These are phyloP conservation scores for Falciphora oryzae DNA, from an alignment of 2,329 filamentous ascomycete genomes.

Conservation along the genomic window DNA sequence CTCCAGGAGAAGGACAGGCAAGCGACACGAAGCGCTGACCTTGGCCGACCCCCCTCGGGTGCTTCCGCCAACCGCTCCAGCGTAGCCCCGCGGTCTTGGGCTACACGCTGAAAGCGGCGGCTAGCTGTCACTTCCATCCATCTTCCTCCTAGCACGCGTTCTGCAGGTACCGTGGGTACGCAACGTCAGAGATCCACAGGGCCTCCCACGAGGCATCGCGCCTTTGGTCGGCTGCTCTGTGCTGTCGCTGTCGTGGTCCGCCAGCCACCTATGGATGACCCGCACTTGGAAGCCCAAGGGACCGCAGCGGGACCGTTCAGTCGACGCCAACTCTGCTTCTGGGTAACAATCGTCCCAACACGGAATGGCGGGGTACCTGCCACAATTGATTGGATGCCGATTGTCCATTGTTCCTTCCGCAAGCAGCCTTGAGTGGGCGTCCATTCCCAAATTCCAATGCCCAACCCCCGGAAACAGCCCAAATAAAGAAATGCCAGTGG, in stretches of 20 bases:
- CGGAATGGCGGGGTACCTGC: neutral
- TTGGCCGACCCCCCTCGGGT: neutral
- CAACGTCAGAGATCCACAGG: neutral
- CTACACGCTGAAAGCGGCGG: slow-evolving; percentile 3
- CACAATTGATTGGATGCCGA: neutral
- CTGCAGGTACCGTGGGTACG: neutral
- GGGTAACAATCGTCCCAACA: neutral
- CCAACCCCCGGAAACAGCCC: neutral
- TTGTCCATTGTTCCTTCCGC: neutral
- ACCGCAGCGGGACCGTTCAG: neutral
- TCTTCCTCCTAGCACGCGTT: neutral
- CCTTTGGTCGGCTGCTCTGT: neutral
- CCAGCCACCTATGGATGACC: neutral
- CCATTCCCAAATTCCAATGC: neutral
- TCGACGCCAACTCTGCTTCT: neutral
- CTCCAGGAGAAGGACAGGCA: neutral
- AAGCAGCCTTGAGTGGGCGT: neutral
- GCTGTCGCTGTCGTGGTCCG: neutral
- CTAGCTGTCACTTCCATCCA: slow-evolving; percentile 1
- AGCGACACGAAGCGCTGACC: neutral
- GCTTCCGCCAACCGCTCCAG: neutral
- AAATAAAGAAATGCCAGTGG: no score
- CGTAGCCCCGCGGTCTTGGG: no score
- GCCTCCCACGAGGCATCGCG: neutral
- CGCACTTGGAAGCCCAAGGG: neutral